phyloP scores from a whole-genome alignment of 306 rosid genomes.

The Adenanthera pavonina region DNA sequence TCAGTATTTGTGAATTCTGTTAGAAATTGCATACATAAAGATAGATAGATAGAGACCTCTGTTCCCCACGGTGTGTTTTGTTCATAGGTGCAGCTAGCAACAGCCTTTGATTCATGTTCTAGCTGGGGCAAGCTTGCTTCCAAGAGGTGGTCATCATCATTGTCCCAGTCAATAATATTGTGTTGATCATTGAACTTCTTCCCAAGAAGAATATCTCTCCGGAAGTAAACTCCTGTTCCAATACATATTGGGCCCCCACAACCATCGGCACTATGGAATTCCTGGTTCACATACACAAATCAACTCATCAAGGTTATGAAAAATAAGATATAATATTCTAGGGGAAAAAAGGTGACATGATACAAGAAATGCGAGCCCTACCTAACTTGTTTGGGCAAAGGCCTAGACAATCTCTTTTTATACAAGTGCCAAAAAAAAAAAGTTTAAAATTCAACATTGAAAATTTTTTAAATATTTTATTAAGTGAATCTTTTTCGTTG shows the following conservation, averaged over 20 bases:
- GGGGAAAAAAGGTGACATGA: too few species aligned
- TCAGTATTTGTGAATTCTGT: not conserved
- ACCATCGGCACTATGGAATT: constrained; percentile 68
- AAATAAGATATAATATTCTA: not conserved
- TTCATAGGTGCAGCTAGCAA: constrained; percentile 72
- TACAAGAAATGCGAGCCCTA: too few species aligned
- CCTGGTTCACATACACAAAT: constrained; percentile 51
- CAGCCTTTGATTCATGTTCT: constrained; percentile 59
- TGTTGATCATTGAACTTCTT: constrained; percentile 49
- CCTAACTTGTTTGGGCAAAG: too few species aligned
- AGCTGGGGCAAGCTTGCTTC: constrained; percentile 35
- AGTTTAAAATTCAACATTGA: too few species aligned
- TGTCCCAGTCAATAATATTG: constrained; percentile 43
- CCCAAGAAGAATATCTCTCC: constrained; percentile 72
- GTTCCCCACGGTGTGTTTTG: constrained; percentile 83
- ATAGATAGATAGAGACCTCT: constrained; percentile 50
- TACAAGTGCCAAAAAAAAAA: too few species aligned
- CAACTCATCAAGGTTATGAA: not conserved
- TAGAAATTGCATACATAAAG: not conserved
- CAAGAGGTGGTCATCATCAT: constrained; percentile 23
- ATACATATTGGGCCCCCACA: constrained; percentile 67
- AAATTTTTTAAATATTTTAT: too few species aligned
- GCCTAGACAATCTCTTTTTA: too few species aligned
- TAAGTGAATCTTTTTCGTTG: too few species aligned
- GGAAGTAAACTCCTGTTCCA: constrained; percentile 83